Percentiles rank a stretch among this genome's conserved stretches.
Conservation (phyloP, 169 alveolate genomes). For the Babesia gibsoni region DNA sequence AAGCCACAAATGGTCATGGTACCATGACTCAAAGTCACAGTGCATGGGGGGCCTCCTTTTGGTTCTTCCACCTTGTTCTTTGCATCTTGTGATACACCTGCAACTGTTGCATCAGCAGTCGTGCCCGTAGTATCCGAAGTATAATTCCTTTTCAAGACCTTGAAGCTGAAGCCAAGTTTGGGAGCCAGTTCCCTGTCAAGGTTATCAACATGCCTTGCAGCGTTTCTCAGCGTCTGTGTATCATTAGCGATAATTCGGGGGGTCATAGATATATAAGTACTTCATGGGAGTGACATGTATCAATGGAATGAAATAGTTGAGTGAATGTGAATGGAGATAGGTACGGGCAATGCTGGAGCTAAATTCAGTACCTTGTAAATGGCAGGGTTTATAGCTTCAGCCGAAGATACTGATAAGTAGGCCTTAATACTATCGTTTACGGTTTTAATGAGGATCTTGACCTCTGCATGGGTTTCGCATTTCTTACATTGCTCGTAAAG, state of each 20-base stretch:
- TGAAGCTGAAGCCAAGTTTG: neutral
- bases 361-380: slow-evolving; percentile 44
- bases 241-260: neutral
- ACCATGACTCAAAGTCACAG: neutral
- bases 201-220: neutral
- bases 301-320: too few relatives aligned
- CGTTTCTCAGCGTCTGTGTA: slow-evolving; percentile 2
- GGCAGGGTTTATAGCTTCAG: slow-evolving; percentile 36
- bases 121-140: too few relatives aligned
- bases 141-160: too few relatives aligned
- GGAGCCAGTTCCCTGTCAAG: neutral
- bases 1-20: neutral
- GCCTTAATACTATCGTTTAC: slow-evolving; percentile 3
- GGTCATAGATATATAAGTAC: neutral
- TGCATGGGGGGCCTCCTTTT: neutral
- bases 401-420: neutral
- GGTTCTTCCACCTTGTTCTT: neutral
- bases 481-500: neutral
- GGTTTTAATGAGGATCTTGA: neutral
- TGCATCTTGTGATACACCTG: too few relatives aligned
- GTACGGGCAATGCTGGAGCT: neutral
- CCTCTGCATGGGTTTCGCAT: neutral
- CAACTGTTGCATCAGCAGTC: too few relatives aligned
- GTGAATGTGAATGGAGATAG: too few relatives aligned
- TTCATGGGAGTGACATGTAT: neutral